Conservation (phyloP, 2,329 filamentous ascomycete genomes). For the Diplodia corticola region DNA sequence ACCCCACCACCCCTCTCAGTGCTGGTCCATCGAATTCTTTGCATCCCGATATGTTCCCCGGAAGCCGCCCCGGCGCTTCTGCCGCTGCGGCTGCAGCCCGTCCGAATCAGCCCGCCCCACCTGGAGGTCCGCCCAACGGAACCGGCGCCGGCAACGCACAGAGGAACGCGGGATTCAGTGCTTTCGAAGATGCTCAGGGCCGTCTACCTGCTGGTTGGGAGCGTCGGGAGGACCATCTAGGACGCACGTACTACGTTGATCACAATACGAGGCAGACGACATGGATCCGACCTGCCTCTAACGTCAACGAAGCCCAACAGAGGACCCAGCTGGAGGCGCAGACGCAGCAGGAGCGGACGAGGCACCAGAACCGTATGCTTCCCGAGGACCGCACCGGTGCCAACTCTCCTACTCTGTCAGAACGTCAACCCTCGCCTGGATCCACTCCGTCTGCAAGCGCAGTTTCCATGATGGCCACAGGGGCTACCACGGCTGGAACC, state of each 20-base stretch:
- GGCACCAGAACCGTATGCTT: constrained; percentile 92
- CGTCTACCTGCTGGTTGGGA: constrained; percentile 93
- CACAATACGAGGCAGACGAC: constrained; percentile 96
- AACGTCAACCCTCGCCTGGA: constrained; percentile 48
- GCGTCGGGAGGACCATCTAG: constrained; percentile 89
- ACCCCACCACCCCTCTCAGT: constrained; percentile 18
- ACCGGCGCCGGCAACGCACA: constrained; percentile 32
- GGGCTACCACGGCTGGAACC: constrained; percentile 88
- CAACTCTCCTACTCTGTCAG: constrained; percentile 77
- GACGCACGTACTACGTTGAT: constrained; percentile 96
- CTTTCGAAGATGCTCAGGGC: constrained; percentile 95
- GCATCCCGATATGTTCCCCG: constrained; percentile 41
- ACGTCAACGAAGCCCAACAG: constrained; percentile 73
- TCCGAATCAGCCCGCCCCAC: constrained; percentile 31
- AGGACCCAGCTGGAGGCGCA: constrained; percentile 82
- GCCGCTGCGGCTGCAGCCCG: constrained; percentile 31
- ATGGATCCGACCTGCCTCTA: constrained; percentile 86
- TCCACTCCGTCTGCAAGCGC: constrained; percentile 53
- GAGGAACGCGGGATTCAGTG: constrained; percentile 63
- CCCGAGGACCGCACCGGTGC: constrained; percentile 94
- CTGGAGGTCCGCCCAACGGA: constrained; percentile 44
- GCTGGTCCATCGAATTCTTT: constrained; percentile 33
- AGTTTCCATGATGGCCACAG: constrained; percentile 89
- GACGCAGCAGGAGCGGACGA: constrained; percentile 86
- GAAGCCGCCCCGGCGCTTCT: constrained; percentile 31